Base-by-base conservation (phyloP, 2,329 filamentous ascomycete genomes). In the Venturia aucupariae region DNA sequence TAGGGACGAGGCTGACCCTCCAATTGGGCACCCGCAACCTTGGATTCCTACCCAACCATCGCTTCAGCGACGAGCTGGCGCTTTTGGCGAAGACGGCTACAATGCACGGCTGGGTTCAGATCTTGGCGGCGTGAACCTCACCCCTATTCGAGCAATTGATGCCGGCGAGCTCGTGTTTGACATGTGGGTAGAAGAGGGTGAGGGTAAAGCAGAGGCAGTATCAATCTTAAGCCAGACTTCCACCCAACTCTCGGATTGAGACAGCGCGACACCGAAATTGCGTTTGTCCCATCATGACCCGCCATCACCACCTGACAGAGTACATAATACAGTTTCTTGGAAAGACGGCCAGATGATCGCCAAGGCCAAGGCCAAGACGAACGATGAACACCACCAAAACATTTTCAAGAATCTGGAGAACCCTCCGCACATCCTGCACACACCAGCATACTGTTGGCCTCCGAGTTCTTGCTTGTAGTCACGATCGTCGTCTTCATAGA, bases 141-240 rank as follows among this genome's bases (percentile, higher is more conserved):
- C 81, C 60, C 84, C 87, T 1, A 78, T 90, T 55, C 79, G 87
- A 67, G 79, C 81, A 39, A 81, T 90, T 22, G 82, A 86, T 68
- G 82, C 84, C 2, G 87, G 86, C 4, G 84, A 87, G 65, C 83
- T 90, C 72, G 77, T 82, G 30, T 81, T 90, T 70, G 87, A 90
- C 72, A 79, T 86, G 65, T 90, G 86, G 86, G 81, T 89, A 64
- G 87, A 90, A 74, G 85, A 89, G 71, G 82, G 82, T 65, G 79
- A 77, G 67, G 78, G 79, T 63, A 86, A 86, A 55, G 48, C 13
- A 17, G 55, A 64, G 22, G 62, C 62, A 27, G 10, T 57, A 5
- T 57, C 30, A n/a, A 57, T 8, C 51, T 57, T 57, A 30, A 57
- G 51, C 51, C 30, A 57, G 51, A 57, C 51, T n/a, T 57, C 51